phyloP scores from a whole-genome alignment of 257 asterid genomes.

The Nicotiana tabacum region DNA sequence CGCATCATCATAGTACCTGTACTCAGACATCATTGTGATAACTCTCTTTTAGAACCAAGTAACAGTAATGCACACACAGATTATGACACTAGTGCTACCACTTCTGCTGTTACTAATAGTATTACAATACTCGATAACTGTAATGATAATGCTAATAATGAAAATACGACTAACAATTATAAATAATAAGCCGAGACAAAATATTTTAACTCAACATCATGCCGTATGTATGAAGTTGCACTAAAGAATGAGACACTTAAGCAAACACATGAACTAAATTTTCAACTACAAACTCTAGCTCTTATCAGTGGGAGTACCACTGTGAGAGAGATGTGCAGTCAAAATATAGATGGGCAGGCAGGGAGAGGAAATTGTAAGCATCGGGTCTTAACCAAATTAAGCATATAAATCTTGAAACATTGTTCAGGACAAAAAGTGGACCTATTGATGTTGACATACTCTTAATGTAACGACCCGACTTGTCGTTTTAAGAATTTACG shows the following conservation, averaged over 20 bases:
- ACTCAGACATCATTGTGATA: constrained; percentile 10
- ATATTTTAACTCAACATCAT: not conserved
- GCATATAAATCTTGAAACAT: not conserved
- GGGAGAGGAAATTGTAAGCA: not conserved
- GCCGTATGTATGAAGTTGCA: not conserved
- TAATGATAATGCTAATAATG: not conserved
- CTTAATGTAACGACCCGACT: not conserved
- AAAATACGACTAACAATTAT: not conserved
- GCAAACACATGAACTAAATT: not conserved
- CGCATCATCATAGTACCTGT: constrained; percentile 89
- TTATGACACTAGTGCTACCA: not conserved
- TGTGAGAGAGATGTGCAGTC: not conserved
- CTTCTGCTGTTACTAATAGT: not conserved
- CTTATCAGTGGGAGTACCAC: not conserved
- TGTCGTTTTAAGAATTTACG: too few species aligned
- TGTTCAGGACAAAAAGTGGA: not conserved
- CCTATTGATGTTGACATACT: not conserved
- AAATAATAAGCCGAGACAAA: not conserved
- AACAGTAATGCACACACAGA: not conserved
- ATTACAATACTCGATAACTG: not conserved
- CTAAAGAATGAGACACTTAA: not conserved
- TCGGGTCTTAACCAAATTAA: not conserved
- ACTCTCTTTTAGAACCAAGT: not conserved
- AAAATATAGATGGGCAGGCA: not conserved
- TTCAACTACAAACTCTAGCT: not conserved